A percentile compares a stretch with the other conserved stretches of the same genome.
phyloP scores from a whole-genome alignment of 495 filamentous ascomycete species.

The Aspergillus mulundensis region DNA sequence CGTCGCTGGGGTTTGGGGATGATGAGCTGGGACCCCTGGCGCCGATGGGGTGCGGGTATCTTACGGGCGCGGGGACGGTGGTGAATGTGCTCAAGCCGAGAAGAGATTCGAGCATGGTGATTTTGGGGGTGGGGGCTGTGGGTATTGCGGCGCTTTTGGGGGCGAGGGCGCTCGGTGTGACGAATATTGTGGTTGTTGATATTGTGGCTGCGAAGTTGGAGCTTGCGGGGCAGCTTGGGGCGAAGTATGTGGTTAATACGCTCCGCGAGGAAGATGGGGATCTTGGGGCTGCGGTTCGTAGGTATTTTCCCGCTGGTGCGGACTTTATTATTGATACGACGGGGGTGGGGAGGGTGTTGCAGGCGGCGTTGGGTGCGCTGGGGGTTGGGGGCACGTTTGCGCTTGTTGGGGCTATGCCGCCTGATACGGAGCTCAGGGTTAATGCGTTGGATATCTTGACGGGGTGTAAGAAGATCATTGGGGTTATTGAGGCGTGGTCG shows the following conservation, averaged over 20 bases:
- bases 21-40: conserved; percentile 33
- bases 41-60: conserved; percentile 46
- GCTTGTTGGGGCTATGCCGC: conserved; percentile 41
- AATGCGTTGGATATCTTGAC: conserved; percentile 26
- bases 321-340: conserved; percentile 42
- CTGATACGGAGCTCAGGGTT: conserved; percentile 27
- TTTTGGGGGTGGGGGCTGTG: conserved; percentile 42
- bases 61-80: conserved; percentile 44
- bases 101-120: conserved; percentile 20
- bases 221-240: conserved; percentile 39
- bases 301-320: conserved; percentile 28
- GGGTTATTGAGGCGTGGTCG: conserved; percentile 27
- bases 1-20: not conserved
- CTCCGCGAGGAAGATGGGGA: conserved; percentile 5
- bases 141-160: conserved; percentile 40
- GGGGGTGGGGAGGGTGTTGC: conserved; percentile 29
- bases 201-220: conserved; percentile 36
- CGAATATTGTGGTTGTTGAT: conserved; percentile 40
- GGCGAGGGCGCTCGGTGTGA: conserved; percentile 20
- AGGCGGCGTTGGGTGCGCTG: conserved; percentile 29
- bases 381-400: conserved; percentile 34
- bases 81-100: conserved; percentile 34
- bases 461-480: conserved; percentile 25
- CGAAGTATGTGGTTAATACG: conserved; percentile 39
- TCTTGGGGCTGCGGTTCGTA: conserved; percentile 23